Conservation (phyloP, 2,329 filamentous ascomycete genomes). For the Aspergillus felis region DNA sequence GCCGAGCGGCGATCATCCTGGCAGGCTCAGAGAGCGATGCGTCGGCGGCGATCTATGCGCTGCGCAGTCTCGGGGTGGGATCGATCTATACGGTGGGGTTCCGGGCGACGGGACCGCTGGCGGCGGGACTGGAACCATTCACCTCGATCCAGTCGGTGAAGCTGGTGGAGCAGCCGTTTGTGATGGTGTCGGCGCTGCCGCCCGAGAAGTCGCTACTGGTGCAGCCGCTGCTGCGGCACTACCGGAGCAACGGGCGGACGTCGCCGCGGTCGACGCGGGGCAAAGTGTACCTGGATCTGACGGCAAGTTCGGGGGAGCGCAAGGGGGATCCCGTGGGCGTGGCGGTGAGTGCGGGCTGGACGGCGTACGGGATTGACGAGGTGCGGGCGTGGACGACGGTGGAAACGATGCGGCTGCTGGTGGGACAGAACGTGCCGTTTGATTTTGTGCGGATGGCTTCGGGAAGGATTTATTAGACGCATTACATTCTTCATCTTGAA, state of each 20-base stretch:
- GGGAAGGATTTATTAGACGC: conserved; percentile 44
- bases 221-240: conserved; percentile 71
- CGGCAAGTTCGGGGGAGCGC: conserved; percentile 55
- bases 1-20: conserved; percentile 70
- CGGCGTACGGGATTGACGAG: conserved; percentile 73
- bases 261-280: conserved; percentile 38
- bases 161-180: conserved; percentile 72
- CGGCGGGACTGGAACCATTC: conserved; percentile 61
- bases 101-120: conserved; percentile 56
- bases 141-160: conserved; percentile 75
- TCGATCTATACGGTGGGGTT: conserved; percentile 85
- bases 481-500: neutral
- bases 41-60: conserved; percentile 72
- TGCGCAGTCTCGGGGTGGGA: conserved; percentile 70
- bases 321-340: conserved; percentile 66
- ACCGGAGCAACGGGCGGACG: conserved; percentile 45
- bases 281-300: conserved; percentile 78
- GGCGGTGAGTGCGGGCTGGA: conserved; percentile 72
- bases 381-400: conserved; percentile 81
- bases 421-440: conserved; percentile 83
- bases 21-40: conserved; percentile 71
- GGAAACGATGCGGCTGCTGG: conserved; percentile 71
- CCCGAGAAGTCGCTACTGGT: conserved; percentile 76
- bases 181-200: conserved; percentile 74
- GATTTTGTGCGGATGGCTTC: conserved; percentile 77